phyloP scores from a whole-genome alignment of 2,329 filamentous ascomycete genomes.

The Colletotrichum somersetense region DNA sequence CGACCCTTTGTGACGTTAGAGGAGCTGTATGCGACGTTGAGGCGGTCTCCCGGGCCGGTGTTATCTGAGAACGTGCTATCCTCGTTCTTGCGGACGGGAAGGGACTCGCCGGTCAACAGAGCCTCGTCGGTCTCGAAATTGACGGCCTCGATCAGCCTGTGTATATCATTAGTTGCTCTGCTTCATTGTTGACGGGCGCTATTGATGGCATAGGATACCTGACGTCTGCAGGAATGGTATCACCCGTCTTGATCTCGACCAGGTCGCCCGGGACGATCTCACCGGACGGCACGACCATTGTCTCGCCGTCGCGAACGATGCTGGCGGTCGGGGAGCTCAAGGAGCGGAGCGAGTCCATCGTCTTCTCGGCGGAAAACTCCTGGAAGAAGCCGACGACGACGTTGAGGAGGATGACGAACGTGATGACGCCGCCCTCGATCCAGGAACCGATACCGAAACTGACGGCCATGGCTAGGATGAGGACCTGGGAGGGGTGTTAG shows the following conservation, averaged over 20 bases:
- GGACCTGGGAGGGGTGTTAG: conserved; percentile 44
- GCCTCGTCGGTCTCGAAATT: conserved; percentile 67
- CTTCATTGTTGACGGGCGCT: background rate
- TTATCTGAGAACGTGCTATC: conserved; percentile 62
- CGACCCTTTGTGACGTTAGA: conserved; percentile 73
- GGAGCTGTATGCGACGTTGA: conserved; percentile 73
- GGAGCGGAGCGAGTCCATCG: conserved; percentile 64
- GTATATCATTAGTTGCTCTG: conserved; percentile 7
- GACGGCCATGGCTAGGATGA: conserved; percentile 66
- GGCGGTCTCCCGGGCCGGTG: conserved; percentile 71
- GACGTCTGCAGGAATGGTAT: conserved; percentile 58
- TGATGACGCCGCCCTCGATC: conserved; percentile 68
- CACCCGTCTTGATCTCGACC: conserved; percentile 65
- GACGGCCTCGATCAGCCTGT: conserved; percentile 61
- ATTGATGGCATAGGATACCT: conserved; percentile 44
- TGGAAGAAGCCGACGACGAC: conserved; percentile 67
- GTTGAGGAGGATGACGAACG: conserved; percentile 65
- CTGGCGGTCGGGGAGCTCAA: conserved; percentile 64
- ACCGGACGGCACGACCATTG: conserved; percentile 63
- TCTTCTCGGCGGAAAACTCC: conserved; percentile 68
- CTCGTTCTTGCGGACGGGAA: conserved; percentile 67
- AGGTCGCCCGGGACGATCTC: conserved; percentile 70
- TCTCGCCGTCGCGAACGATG: conserved; percentile 63
- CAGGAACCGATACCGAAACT: conserved; percentile 65
- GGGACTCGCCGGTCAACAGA: conserved; percentile 72